These are phyloP conservation scores for Rutstroemia sydowiana DNA, from an alignment of 2,329 filamentous ascomycete genomes.

Conservation along the genomic window DNA sequence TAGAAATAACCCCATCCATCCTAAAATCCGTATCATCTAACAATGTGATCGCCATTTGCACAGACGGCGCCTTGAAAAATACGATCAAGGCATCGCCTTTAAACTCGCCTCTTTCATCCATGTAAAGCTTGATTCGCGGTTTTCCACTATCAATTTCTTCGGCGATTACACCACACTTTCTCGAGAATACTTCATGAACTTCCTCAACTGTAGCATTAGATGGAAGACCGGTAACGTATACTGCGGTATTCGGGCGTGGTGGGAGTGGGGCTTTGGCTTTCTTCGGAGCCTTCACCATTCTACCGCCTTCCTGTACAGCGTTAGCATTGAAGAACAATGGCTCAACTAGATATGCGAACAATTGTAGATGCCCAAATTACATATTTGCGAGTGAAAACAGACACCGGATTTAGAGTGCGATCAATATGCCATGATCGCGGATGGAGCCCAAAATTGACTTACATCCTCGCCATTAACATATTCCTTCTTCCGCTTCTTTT, in stretches of 20 bases:
- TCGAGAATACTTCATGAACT: constrained; percentile 73
- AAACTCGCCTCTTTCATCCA: constrained; percentile 71
- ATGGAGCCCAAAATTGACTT: constrained; percentile 21
- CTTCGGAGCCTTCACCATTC: constrained; percentile 29
- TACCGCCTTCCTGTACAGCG: constrained; percentile 24
- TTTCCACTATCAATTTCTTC: constrained; percentile 86
- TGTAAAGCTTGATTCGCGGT: constrained; percentile 90
- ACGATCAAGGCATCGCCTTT: constrained; percentile 91
- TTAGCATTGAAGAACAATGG: constrained; percentile 11
- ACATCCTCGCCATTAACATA: constrained; percentile 44
- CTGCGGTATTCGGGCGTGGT: constrained; percentile 67
- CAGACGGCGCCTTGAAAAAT: constrained; percentile 93
- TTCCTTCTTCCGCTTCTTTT: constrained; percentile 45
- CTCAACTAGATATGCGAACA: background rate
- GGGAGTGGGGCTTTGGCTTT: constrained; percentile 30
- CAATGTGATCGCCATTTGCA: constrained; percentile 73
- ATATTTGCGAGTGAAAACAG: background rate
- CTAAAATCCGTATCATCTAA: constrained; percentile 79
- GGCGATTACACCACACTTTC: constrained; percentile 82
- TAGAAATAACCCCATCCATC: constrained; percentile 39
- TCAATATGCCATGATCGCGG: no score
- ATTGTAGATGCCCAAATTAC: background rate
- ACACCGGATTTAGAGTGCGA: background rate
- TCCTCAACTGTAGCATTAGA: constrained; percentile 71
- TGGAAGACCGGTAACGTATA: constrained; percentile 87